A percentile compares a stretch with the other conserved stretches of the same genome.
Evolutionary conservation across 2,329 filamentous ascomycete species (phyloP).

Genomic region (Leptosphaerulina australis): DNA sequence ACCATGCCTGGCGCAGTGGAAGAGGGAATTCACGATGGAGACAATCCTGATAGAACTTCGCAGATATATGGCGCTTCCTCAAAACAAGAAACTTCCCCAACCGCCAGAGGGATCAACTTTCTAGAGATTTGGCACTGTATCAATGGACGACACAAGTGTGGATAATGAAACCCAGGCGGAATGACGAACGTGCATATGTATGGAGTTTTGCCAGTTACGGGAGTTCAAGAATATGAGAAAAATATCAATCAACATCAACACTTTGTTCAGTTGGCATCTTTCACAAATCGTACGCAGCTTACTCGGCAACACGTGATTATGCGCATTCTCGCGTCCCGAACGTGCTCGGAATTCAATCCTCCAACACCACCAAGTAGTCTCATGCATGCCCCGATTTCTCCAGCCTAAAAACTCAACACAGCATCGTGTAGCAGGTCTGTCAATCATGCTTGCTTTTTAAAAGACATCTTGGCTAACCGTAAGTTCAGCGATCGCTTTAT

Average conservation of each 20-base stretch:
- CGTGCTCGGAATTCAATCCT: constrained; percentile 7
- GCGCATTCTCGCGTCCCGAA: constrained; percentile 18
- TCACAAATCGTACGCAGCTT: background rate
- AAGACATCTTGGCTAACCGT: constrained; percentile 7
- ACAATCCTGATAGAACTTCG: constrained; percentile 86
- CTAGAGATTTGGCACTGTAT: constrained; percentile 19
- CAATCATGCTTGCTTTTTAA: background rate
- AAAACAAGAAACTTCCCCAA: constrained; percentile 94
- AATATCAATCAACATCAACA: constrained; percentile 21
- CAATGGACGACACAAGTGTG: constrained; percentile 14
- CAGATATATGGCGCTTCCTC: constrained; percentile 90
- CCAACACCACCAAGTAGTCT: constrained; percentile 22
- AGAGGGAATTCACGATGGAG: constrained; percentile 92
- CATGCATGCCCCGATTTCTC: constrained; percentile 55
- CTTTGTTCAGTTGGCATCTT: background rate
- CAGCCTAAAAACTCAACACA: constrained; percentile 55
- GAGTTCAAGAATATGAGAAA: constrained; percentile 10
- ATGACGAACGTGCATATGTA: constrained; percentile 36
- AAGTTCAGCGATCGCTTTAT: constrained; percentile 69
- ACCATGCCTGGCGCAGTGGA: constrained; percentile 87
- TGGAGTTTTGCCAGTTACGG: constrained; percentile 35
- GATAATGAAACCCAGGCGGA: constrained; percentile 6
- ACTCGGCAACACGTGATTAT: constrained; percentile 25
- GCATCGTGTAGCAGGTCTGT: constrained; percentile 60
- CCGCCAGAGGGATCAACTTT: constrained; percentile 82